A percentile compares a stretch with the other conserved stretches of the same genome.
phyloP scores from a whole-genome alignment of 768 basidiomycete species.

The Multifurca ochricompacta region DNA sequence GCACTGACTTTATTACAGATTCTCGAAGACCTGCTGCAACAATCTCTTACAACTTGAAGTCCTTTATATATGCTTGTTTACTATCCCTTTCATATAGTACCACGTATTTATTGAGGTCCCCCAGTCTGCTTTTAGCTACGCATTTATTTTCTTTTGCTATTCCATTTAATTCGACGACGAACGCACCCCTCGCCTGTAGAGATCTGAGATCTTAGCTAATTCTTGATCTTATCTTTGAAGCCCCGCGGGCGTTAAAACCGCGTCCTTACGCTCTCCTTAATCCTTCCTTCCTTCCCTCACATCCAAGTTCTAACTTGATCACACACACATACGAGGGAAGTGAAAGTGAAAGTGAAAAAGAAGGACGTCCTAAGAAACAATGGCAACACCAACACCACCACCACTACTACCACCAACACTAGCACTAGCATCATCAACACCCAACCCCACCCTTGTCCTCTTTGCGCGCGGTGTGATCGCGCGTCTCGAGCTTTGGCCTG shows the following conservation, averaged over 20 bases:
- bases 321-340: background rate
- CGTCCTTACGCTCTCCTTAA: background rate
- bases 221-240: background rate
- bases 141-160: slow-evolving; percentile 9
- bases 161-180: slow-evolving; percentile 9
- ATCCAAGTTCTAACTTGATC: background rate
- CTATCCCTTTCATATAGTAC: background rate
- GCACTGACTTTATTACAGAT: slow-evolving; percentile 16
- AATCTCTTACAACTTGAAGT: slow-evolving; percentile 6
- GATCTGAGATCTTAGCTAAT: background rate
- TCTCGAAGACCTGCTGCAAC: slow-evolving; percentile 24
- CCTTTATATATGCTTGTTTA: background rate
- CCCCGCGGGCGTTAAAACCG: background rate
- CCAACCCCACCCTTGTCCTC: slow-evolving; percentile 46
- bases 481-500: slow-evolving; percentile 77
- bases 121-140: background rate
- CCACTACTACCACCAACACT: slow-evolving; percentile 8
- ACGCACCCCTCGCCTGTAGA: too few relatives aligned
- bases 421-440: slow-evolving; percentile 22
- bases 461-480: slow-evolving; percentile 86
- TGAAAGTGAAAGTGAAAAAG: background rate
- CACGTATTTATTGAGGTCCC: slow-evolving; percentile 4
- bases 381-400: background rate
- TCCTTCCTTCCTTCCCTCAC: background rate
- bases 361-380: background rate